Evolutionary conservation across 2,329 filamentous ascomycete genomes (phyloP), one percentile per base, ranked within the genome.

Genomic region (Cryphonectria radicalis): DNA sequence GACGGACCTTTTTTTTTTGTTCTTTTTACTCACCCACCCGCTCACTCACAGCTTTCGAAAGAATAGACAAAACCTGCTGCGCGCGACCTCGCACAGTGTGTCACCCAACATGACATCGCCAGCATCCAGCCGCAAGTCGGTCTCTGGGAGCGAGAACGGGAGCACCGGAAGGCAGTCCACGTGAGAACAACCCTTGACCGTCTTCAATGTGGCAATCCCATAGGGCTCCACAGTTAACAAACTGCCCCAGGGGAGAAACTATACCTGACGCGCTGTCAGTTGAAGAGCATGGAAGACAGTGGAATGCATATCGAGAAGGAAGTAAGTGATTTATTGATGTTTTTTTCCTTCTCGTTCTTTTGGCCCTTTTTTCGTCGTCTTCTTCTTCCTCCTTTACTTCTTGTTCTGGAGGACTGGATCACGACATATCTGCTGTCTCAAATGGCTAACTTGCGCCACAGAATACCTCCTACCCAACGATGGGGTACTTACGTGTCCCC

Each of bases 391-490:
- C 37, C 13, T 10, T 40, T 11, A 40, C 10, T 46, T 22, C 17
- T 46, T 46, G n/a, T 10, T n/a, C 5, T 43, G 3, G 3, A 3
- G n/a, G 5, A 50, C 17, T 22, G 19, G 19, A 3, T 28, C 42
- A 35, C 28, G 42, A 59, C 19, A 25, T n/a, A 22, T 6, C 40
- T 25, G 14, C 17, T 28, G 6, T 40, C 22, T 43, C 17, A 22
- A 19, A 25, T 32, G 10, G 7, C 37, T 67, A 11, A 67, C 14
- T 6, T n/a, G 25, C 25, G 19, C 22, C 25, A 55, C 37, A 67
- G 66, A 67, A 62, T 67, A 67, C 57, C 66, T 67, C 40, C 57
- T 67, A n/a, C 66, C 66, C 10, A 67, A 67, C 55, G 66, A 67
- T 28, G 66, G 66, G n/a, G 66, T 67, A 67, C 13, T 50, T 19